phyloP scores from a whole-genome alignment of 768 basidiomycete species.

The Xerocomellus amylosporus region DNA sequence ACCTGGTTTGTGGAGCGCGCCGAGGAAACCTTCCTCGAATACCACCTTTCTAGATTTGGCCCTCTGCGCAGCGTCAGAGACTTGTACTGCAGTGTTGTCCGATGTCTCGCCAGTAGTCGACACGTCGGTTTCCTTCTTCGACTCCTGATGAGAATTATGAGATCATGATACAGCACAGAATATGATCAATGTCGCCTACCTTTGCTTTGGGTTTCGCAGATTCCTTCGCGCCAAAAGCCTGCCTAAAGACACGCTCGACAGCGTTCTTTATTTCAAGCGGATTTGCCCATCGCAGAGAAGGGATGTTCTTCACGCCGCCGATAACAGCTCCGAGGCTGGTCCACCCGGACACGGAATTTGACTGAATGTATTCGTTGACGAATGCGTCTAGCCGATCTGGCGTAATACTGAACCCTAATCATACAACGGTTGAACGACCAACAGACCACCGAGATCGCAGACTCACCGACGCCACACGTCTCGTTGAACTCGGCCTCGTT shows the following conservation, averaged over 20 bases:
- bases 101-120: conserved; percentile 3
- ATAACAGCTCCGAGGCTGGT: conserved; percentile 64
- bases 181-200: conserved; percentile 35
- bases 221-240: conserved; percentile 73
- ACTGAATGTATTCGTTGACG: conserved; percentile 56
- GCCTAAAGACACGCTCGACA: conserved; percentile 65
- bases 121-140: conserved; percentile 43
- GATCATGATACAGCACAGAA: neutral
- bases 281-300: conserved; percentile 76
- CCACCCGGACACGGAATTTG: conserved; percentile 68
- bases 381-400: conserved; percentile 55
- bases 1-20: conserved; percentile 88
- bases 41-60: conserved; percentile 53
- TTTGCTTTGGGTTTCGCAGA: conserved; percentile 62
- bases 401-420: conserved; percentile 75
- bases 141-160: conserved; percentile 36
- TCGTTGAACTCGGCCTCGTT: conserved; percentile 70
- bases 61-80: conserved; percentile 37
- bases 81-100: conserved; percentile 25
- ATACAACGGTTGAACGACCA: conserved; percentile 1
- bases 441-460: neutral
- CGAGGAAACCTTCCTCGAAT: conserved; percentile 94
- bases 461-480: conserved; percentile 85
- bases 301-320: conserved; percentile 56
- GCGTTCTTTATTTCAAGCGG: conserved; percentile 82